Evolutionary conservation across 2,329 filamentous ascomycete species (phyloP), one percentile per base, ranked within the genome.

Genomic region (Hymenoscyphus scutula): DNA sequence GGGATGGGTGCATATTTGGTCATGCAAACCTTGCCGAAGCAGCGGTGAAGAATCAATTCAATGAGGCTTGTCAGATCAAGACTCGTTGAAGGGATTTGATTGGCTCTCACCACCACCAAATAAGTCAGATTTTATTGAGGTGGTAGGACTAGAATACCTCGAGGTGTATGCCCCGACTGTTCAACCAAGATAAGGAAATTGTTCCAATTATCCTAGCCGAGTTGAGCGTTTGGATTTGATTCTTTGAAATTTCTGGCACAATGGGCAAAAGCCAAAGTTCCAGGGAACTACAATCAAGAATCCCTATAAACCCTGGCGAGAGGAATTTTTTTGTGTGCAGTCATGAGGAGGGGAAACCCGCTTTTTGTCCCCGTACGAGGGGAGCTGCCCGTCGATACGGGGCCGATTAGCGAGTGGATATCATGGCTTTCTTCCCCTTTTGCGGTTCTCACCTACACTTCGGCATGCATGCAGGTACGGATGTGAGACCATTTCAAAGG

Each of bases 11-110:
- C 25, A 57, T 41, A 37, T 37, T 8, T 30, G 54, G 23, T 23
- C 15, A 30, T 19, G 30, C 37, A 25, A 19, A 37, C 32, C 55
- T 38, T 37, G 55, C 55, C 10, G 34, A 34, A 57, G 34, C 27
- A 37, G 53, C 53, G 53, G 53, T 56, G 29, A 56, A 56, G 53
- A 56, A 56, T n/a, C 51, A 11, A 41, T 41, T 41, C 17, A 15
- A 45, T 19, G 45, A 23, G 19, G 45, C 23, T 51, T 5, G 45
- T 23, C 19, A 25, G 4, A 19, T 13, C 23, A 25, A 51, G 25
- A 11, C 10, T 13, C 23, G 15, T 25, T 25, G 45, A 7, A 25
- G 19, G 45, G 19, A 4, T 51, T 13, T 51, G 45, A 51, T 51
- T 51, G 19, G 45, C 11, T 51, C 45, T 10, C 45, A 10, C 45